These are phyloP conservation scores for Pterocarpus santalinus DNA, from an alignment of 306 rosid species.

Conservation along the genomic window DNA sequence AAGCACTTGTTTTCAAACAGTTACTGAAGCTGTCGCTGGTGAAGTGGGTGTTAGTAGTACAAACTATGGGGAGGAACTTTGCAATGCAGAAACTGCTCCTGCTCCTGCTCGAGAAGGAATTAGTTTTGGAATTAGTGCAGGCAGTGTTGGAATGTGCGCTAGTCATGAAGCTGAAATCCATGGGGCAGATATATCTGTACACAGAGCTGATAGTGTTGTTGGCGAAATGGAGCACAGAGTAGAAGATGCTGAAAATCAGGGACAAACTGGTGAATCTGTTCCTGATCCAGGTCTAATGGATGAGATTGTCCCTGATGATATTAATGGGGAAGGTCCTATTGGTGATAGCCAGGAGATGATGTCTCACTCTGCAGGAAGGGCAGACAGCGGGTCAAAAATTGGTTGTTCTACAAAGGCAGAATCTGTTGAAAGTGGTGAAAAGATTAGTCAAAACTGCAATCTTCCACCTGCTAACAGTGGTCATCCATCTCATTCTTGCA, in stretches of 20 bases:
- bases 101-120: constrained; percentile 91
- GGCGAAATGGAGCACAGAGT: constrained; percentile 92
- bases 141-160: constrained; percentile 99
- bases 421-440: constrained; percentile 97
- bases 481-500: constrained; percentile 80
- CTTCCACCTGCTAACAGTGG: constrained; percentile 63
- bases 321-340: constrained; percentile 85
- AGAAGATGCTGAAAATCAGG: constrained; percentile 96
- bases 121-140: constrained; percentile 97
- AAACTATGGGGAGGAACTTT: constrained; percentile 86
- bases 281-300: constrained; percentile 96
- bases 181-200: constrained; percentile 92
- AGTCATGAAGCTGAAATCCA: constrained; percentile 99
- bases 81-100: constrained; percentile 92
- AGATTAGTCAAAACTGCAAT: constrained; percentile 81
- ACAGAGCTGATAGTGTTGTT: constrained; percentile 93
- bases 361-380: constrained; percentile 87
- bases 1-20: constrained; percentile 80
- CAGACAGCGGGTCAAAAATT: constrained; percentile 96
- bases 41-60: constrained; percentile 96
- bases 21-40: constrained; percentile 71
- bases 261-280: constrained; percentile 95
- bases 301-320: constrained; percentile 87
- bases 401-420: constrained; percentile 95
- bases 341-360: constrained; percentile 98